Evolutionary conservation across 2,329 filamentous ascomycete species (phyloP).

Genomic region (Pestalotiopsis sp.): DNA sequence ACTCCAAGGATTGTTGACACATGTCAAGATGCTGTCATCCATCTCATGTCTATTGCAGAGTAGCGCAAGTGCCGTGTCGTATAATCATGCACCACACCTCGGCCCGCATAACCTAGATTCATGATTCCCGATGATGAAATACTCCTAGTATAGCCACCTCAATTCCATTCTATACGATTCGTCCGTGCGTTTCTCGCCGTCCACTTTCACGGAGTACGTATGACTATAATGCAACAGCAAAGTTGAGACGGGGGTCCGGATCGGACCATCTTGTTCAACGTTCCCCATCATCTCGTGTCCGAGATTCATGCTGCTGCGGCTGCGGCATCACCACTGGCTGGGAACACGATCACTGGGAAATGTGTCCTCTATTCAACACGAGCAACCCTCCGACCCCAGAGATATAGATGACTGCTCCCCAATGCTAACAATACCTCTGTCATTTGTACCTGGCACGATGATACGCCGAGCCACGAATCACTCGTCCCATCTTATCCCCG

Average conservation of each 20-base stretch:
- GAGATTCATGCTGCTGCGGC: background rate
- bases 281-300: background rate
- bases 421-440: no score
- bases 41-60: background rate
- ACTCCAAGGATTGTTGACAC: background rate
- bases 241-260: background rate
- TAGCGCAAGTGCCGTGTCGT: background rate
- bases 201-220: background rate
- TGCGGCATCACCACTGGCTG: no score
- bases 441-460: no score
- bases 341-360: no score
- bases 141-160: no score
- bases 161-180: background rate
- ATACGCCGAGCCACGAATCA: background rate
- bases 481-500: background rate
- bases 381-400: no score
- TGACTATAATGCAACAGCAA: background rate
- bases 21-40: background rate
- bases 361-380: no score
- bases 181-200: background rate
- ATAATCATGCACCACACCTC: no score
- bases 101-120: no score
- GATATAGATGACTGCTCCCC: no score
- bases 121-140: no score
- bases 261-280: background rate